Base-by-base conservation (phyloP, 805 yeast species). In the Peterozyma xylosa region DNA sequence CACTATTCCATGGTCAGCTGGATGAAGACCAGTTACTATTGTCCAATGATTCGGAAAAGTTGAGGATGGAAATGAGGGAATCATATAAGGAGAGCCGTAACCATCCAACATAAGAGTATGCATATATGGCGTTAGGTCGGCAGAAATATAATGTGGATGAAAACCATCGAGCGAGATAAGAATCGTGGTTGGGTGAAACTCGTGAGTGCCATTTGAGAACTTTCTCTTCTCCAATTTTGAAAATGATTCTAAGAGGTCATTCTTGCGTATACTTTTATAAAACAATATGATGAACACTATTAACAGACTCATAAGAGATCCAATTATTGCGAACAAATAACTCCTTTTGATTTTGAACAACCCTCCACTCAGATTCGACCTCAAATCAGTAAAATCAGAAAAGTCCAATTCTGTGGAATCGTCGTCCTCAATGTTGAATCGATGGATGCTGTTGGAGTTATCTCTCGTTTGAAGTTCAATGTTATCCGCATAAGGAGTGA, bases 11-110 rank as follows among this genome's bases (percentile, higher is more conserved):
- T 90, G 96, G 44, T 80, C 76, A 3, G 80, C 71, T 1, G 97
- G 96, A 47, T 80, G 76, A 37, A 86, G 63, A 0, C 98, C 98
- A 0, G 97, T 91, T 1, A 84, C 82, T 50, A 90, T 59, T 0
- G 96, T 80, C 91, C 95, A 91, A 60, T 89, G 96, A 58, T 91
- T 90, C 1, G 96, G 93, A 53, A 87, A 86, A 1, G 96, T 86
- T 18, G 87, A 84, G 0, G 95, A 77, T 3, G 97, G 97, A 58
- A 89, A 88, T 2, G 88, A 74, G 1, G 97, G 96, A 9, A 65
- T 63, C 91, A 91, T 86, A 55, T 76, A 88, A 1, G 97, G 96
- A 3, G 88, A 78, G 13, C 81, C 83, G 41, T 67, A 73, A 4
- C 68, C 73, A 21, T 75, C 62, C 3, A 68, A 50, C 49, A 79